A percentile compares a stretch with the other conserved stretches of the same genome.
phyloP scores from a whole-genome alignment of 2,329 filamentous ascomycete species.

The Claviceps sp. region DNA sequence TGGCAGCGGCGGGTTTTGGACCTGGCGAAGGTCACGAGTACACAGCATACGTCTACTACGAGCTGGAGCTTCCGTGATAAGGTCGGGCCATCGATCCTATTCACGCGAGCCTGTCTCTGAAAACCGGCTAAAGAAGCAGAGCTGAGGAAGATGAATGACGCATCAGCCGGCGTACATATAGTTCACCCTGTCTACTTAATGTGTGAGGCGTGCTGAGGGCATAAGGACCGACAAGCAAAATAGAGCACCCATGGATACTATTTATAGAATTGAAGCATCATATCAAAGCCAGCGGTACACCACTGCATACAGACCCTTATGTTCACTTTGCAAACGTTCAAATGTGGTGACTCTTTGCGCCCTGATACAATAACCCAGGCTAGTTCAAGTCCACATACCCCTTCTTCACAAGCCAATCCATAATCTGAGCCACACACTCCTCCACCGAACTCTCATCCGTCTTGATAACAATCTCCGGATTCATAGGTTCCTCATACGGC shows the following conservation, averaged over 20 bases:
- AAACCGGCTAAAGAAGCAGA: too few species aligned
- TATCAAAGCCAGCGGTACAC: too few species aligned
- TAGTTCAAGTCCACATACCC: constrained; percentile 28
- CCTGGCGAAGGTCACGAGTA: constrained; percentile 69
- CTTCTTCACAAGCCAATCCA: constrained; percentile 61
- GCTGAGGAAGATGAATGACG: too few species aligned
- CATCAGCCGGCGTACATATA: too few species aligned
- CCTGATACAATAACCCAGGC: not conserved
- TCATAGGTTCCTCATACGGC: constrained; percentile 81
- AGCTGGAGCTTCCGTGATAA: constrained; percentile 58
- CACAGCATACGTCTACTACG: constrained; percentile 93
- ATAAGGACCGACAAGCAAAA: not conserved
- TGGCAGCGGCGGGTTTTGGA: constrained; percentile 60
- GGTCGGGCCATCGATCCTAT: not conserved
- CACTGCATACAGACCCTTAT: too few species aligned
- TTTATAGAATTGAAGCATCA: not conserved
- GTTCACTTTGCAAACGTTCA: not conserved
- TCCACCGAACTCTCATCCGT: constrained; percentile 74
- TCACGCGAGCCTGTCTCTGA: too few species aligned
- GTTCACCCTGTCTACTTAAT: constrained; percentile 2
- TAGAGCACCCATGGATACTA: not conserved
- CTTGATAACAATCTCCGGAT: constrained; percentile 75
- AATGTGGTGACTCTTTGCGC: not conserved
- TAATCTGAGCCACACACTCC: constrained; percentile 77
- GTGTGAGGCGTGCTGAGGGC: constrained; percentile 3